Percentiles rank a stretch among this genome's conserved stretches.
phyloP scores from a whole-genome alignment of 768 basidiomycete species.

The Tulasnella sp. region DNA sequence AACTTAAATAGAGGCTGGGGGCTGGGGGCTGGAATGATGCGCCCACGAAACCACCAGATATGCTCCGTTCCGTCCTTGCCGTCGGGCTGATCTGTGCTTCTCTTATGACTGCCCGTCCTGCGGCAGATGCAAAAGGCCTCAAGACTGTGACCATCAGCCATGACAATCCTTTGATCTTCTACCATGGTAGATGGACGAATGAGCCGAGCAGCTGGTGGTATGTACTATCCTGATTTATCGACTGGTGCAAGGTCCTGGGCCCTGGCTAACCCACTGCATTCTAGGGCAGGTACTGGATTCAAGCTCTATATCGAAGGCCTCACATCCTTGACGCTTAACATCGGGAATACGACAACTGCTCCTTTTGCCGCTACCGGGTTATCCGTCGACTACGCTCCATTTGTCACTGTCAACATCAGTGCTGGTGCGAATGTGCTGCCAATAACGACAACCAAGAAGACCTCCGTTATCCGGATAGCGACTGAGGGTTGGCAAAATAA shows the following conservation, averaged over 20 bases:
- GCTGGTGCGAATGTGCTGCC: slow-evolving; percentile 38
- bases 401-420: slow-evolving; percentile 39
- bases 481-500: slow-evolving; percentile 53
- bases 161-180: slow-evolving; percentile 35
- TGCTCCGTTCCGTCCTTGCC: too few species aligned
- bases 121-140: too few species aligned
- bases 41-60: too few species aligned
- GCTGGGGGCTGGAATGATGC: too few species aligned
- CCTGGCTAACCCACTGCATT: background rate
- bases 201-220: slow-evolving; percentile 50
- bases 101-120: too few species aligned
- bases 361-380: slow-evolving; percentile 40
- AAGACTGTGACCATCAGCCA: slow-evolving; percentile 25
- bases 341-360: slow-evolving; percentile 40
- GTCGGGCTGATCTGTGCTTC: too few species aligned
- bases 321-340: slow-evolving; percentile 33
- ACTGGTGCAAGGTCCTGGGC: too few species aligned
- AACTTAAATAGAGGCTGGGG: too few species aligned
- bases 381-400: slow-evolving; percentile 39
- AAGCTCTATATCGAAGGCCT: slow-evolving; percentile 40
- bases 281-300: slow-evolving; percentile 41
- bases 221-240: slow-evolving; percentile 18
- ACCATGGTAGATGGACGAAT: slow-evolving; percentile 35
- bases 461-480: slow-evolving; percentile 31
- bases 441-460: slow-evolving; percentile 26